Percentiles rank a stretch among this genome's conserved stretches.
phyloP scores from a whole-genome alignment of 805 yeast genomes.

The Zygoascus tannicola region DNA sequence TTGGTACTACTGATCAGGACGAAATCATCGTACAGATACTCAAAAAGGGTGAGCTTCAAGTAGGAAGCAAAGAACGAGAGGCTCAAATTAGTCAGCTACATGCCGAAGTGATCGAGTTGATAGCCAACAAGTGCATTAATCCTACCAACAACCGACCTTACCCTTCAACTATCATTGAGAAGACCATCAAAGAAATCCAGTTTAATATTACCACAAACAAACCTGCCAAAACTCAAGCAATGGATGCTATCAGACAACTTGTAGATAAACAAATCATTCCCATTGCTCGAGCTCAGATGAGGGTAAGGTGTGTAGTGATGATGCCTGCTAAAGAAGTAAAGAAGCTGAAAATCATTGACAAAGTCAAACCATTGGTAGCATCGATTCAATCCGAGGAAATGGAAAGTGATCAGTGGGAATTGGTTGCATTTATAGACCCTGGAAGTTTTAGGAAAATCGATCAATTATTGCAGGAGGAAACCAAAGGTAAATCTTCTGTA shows the following conservation, averaged over 20 bases:
- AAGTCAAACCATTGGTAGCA: slow-evolving; percentile 35
- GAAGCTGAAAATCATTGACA: slow-evolving; percentile 33
- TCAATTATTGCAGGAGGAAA: slow-evolving; percentile 44
- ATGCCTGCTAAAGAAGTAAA: slow-evolving; percentile 45
- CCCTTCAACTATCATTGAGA: slow-evolving; percentile 90
- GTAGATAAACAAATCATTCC: slow-evolving; percentile 79
- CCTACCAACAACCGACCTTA: slow-evolving; percentile 85
- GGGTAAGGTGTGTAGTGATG: slow-evolving; percentile 48
- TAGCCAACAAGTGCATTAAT: slow-evolving; percentile 84
- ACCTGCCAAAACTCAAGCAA: slow-evolving; percentile 77
- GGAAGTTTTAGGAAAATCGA: slow-evolving; percentile 66
- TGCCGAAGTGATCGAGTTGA: slow-evolving; percentile 72
- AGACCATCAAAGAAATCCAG: slow-evolving; percentile 65
- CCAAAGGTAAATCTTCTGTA: slow-evolving; percentile 52
- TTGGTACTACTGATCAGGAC: slow-evolving; percentile 69
- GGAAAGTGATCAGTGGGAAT: slow-evolving; percentile 38
- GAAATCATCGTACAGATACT: slow-evolving; percentile 72
- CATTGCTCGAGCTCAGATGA: slow-evolving; percentile 90
- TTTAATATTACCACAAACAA: slow-evolving; percentile 67
- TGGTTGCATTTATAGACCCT: slow-evolving; percentile 74
- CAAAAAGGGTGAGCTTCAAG: slow-evolving; percentile 86
- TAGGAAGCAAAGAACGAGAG: slow-evolving; percentile 86
- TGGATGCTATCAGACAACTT: slow-evolving; percentile 78
- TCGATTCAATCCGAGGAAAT: slow-evolving; percentile 36
- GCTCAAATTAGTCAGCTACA: slow-evolving; percentile 63